phyloP scores from a whole-genome alignment of 148 eudicot genomes.

The Arbutus unedo region DNA sequence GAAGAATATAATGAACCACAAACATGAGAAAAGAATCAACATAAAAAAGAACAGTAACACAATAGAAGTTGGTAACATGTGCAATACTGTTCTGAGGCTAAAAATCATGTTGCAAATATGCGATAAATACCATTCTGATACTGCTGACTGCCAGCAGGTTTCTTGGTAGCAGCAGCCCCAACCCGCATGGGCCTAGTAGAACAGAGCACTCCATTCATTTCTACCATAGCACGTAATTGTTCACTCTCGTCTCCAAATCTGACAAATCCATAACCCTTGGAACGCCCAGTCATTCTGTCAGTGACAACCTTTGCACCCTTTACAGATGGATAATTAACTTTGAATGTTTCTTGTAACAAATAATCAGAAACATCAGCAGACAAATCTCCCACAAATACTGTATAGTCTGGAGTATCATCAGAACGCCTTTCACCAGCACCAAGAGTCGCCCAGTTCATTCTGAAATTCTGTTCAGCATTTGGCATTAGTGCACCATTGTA shows the following conservation, averaged over 20 bases:
- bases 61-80: background rate
- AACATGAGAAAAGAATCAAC: no score
- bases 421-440: constrained; percentile 86
- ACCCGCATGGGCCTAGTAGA: constrained; percentile 89
- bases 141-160: constrained; percentile 48
- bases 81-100: background rate
- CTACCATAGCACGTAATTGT: constrained; percentile 90
- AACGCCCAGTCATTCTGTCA: constrained; percentile 77
- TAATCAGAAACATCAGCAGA: constrained; percentile 91
- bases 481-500: constrained; percentile 85
- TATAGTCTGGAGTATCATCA: constrained; percentile 75
- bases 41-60: background rate
- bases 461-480: constrained; percentile 63
- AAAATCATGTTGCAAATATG: background rate
- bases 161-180: constrained; percentile 94
- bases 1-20: constrained; percentile 11
- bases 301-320: constrained; percentile 95
- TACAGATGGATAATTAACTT: constrained; percentile 60
- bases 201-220: constrained; percentile 79
- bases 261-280: constrained; percentile 98
- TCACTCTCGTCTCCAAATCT: constrained; percentile 90
- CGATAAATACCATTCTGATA: constrained; percentile 55
- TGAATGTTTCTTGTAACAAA: constrained; percentile 79
- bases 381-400: constrained; percentile 94
- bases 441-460: constrained; percentile 89